Evolutionary conservation across 192 early-diverging fungal species (phyloP).

Genomic region (Podila horticola): DNA sequence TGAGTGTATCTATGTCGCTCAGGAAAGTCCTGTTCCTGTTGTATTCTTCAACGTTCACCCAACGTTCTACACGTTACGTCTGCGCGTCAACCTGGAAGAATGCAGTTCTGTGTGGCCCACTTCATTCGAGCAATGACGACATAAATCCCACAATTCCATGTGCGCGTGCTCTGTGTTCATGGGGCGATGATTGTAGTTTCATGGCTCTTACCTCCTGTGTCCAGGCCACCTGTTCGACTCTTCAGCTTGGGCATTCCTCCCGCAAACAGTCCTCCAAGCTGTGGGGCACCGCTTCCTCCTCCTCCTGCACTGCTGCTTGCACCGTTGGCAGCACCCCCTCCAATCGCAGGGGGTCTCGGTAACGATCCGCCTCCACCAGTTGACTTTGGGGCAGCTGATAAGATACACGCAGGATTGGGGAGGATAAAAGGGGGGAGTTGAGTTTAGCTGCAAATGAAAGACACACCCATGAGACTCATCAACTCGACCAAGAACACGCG

Average conservation of each 20-base stretch:
- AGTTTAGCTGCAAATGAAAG: background rate
- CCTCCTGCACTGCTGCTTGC: slow-evolving; percentile 10
- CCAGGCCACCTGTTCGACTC: slow-evolving; percentile 65
- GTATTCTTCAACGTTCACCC: too few relatives aligned
- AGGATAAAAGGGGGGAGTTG: slow-evolving; percentile 1
- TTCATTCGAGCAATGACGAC: background rate
- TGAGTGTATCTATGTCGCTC: too few relatives aligned
- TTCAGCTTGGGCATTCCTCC: slow-evolving; percentile 72
- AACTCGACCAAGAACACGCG: background rate
- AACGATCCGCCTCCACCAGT: slow-evolving; percentile 24
- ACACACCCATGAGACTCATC: too few relatives aligned
- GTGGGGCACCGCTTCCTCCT: slow-evolving; percentile 53
- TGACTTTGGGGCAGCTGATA: slow-evolving; percentile 21
- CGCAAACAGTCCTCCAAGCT: slow-evolving; percentile 69
- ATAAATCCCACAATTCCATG: slow-evolving; percentile 5
- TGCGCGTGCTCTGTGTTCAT: background rate
- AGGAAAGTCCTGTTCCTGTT: too few relatives aligned
- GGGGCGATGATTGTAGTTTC: background rate
- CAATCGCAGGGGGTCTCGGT: slow-evolving; percentile 38
- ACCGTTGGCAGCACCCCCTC: slow-evolving; percentile 23
- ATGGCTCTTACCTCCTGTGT: slow-evolving; percentile 53
- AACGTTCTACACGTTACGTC: too few relatives aligned
- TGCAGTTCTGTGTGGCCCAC: too few relatives aligned
- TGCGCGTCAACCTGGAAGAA: too few relatives aligned
- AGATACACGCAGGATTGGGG: background rate